These are phyloP conservation scores for Sarocladiaceae sp. DNA, from an alignment of 2,329 filamentous ascomycete genomes.

Conservation along the genomic window DNA sequence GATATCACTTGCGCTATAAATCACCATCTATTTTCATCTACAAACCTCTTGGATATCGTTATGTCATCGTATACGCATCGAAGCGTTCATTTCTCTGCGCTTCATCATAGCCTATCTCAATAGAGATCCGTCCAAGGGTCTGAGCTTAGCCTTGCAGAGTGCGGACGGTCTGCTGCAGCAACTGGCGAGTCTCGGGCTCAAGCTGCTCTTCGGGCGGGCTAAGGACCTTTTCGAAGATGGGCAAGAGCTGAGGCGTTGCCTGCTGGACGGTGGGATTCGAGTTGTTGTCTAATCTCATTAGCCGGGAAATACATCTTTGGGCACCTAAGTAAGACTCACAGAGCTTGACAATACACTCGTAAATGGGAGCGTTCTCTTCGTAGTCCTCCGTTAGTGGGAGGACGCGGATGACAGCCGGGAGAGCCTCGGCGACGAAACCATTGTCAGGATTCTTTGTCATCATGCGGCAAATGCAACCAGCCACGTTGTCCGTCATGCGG, in stretches of 20 bases:
- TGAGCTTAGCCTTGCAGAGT: slow-evolving; percentile 9
- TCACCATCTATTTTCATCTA: not conserved
- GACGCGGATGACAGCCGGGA: slow-evolving; percentile 73
- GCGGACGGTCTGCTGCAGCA: slow-evolving; percentile 61
- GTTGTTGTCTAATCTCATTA: slow-evolving; percentile 63
- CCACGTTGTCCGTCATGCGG: slow-evolving; percentile 86
- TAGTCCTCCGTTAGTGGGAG: slow-evolving; percentile 90
- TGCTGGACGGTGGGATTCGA: slow-evolving; percentile 66
- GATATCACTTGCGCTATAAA: not conserved
- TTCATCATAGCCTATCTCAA: slow-evolving; percentile 23
- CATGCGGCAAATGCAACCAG: slow-evolving; percentile 87
- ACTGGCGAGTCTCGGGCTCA: slow-evolving; percentile 63
- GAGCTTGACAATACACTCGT: slow-evolving; percentile 81
- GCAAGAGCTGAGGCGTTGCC: slow-evolving; percentile 65
- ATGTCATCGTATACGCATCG: slow-evolving; percentile 6
- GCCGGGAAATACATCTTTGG: too few species aligned
- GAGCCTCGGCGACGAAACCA: slow-evolving; percentile 74
- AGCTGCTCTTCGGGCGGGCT: slow-evolving; percentile 70
- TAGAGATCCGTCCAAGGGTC: slow-evolving; percentile 30
- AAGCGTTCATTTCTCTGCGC: not conserved
- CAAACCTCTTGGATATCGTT: not conserved
- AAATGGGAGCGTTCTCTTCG: slow-evolving; percentile 94
- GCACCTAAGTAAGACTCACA: too few species aligned
- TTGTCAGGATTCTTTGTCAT: slow-evolving; percentile 83
- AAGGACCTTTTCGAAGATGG: slow-evolving; percentile 70